Percentiles rank a stretch among this genome's conserved stretches.
Conservation (phyloP, 495 filamentous ascomycete species). For the Trichoderma parareesei region DNA sequence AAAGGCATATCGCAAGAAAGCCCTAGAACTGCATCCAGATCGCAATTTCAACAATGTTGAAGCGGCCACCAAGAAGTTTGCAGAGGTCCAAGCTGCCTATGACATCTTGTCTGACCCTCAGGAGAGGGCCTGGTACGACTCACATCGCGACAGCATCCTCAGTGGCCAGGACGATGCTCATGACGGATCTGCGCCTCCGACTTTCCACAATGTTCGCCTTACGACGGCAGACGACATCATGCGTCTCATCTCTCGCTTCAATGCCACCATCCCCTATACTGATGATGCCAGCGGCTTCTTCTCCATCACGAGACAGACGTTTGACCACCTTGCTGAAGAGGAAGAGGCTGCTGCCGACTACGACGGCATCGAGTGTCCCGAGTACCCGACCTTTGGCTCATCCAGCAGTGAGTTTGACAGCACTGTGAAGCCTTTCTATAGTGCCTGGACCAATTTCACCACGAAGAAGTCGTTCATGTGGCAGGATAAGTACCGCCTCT, state of each 20-base stretch:
- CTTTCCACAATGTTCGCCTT: slow-evolving; percentile 55
- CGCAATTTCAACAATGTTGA: slow-evolving; percentile 85
- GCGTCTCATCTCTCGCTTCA: slow-evolving; percentile 65
- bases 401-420: slow-evolving; percentile 58
- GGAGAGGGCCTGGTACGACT: slow-evolving; percentile 96
- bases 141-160: slow-evolving; percentile 79
- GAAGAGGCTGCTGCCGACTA: slow-evolving; percentile 65
- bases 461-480: slow-evolving; percentile 83
- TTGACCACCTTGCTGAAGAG: slow-evolving; percentile 72
- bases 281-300: slow-evolving; percentile 78
- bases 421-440: slow-evolving; percentile 74
- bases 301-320: slow-evolving; percentile 61
- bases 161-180: slow-evolving; percentile 47
- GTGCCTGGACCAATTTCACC: slow-evolving; percentile 68
- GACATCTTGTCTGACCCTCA: slow-evolving; percentile 92
- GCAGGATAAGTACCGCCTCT: slow-evolving; percentile 73
- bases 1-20: slow-evolving; percentile 83
- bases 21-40: slow-evolving; percentile 90
- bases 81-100: slow-evolving; percentile 86
- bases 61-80: slow-evolving; percentile 74
- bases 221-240: slow-evolving; percentile 74
- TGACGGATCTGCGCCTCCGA: slow-evolving; percentile 34
- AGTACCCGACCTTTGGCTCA: slow-evolving; percentile 77
- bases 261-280: slow-evolving; percentile 64
- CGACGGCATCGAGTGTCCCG: slow-evolving; percentile 43